Percentiles rank a stretch among this genome's conserved stretches.
These are phyloP conservation scores for Aspergillus persii DNA, from an alignment of 2,329 filamentous ascomycete genomes.

Conservation along the genomic window DNA sequence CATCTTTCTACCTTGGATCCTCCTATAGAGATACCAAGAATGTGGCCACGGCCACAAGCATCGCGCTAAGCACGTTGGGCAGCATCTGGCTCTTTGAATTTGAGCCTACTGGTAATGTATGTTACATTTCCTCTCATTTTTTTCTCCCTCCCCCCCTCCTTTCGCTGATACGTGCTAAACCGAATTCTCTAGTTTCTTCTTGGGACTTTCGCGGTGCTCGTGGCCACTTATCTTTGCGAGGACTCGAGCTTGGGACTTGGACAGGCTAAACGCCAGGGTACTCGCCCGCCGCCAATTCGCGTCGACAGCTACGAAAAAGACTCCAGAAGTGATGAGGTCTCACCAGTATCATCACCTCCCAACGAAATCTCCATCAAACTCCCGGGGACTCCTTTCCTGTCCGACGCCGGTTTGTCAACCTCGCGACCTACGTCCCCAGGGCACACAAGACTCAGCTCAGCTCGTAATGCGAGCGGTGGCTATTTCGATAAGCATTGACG, in stretches of 20 bases:
- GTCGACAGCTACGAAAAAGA: slow-evolving; percentile 77
- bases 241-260: slow-evolving; percentile 42
- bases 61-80: slow-evolving; percentile 79
- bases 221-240: slow-evolving; percentile 83
- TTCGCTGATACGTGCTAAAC: too few species aligned
- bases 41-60: slow-evolving; percentile 88
- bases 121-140: slow-evolving; percentile 32
- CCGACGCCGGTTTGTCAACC: slow-evolving; percentile 50
- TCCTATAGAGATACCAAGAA: slow-evolving; percentile 91
- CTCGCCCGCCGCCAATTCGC: slow-evolving; percentile 50
- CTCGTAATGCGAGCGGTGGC: slow-evolving; percentile 32
- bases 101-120: slow-evolving; percentile 67
- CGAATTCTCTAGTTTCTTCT: slow-evolving; percentile 65
- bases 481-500: slow-evolving; percentile 40
- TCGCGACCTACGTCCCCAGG: slow-evolving; percentile 54
- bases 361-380: slow-evolving; percentile 49
- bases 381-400: slow-evolving; percentile 47
- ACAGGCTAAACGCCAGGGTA: slow-evolving; percentile 47
- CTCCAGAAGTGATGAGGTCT: slow-evolving; percentile 49
- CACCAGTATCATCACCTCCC: slow-evolving; percentile 26
- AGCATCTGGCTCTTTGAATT: slow-evolving; percentile 86
- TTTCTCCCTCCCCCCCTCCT: too few species aligned
- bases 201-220: slow-evolving; percentile 75
- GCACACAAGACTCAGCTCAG: slow-evolving; percentile 42
- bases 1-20: slow-evolving; percentile 76